phyloP scores from a whole-genome alignment of 768 basidiomycete genomes.

The Phlebiopsis flavidoalba region DNA sequence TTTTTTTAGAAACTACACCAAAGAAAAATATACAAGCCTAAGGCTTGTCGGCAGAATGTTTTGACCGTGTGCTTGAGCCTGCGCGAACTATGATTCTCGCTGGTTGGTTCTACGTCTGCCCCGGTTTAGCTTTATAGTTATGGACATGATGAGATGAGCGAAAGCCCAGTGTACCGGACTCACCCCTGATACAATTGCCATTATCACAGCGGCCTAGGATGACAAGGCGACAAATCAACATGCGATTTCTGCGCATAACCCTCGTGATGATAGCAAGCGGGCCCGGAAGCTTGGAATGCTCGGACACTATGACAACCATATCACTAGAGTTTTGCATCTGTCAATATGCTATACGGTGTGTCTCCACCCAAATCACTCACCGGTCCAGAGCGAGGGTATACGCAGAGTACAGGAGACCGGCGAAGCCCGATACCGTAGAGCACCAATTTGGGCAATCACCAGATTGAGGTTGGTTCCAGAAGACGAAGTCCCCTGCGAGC shows the following conservation, averaged over 20 bases:
- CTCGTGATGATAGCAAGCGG: conserved; percentile 8
- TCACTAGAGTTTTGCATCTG: background rate
- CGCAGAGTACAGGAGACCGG: conserved; percentile 28
- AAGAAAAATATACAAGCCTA: no score
- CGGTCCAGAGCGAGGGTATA: conserved; percentile 31
- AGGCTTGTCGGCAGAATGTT: conserved; percentile 26
- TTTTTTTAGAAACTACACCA: no score
- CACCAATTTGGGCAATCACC: conserved; percentile 23
- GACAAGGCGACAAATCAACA: conserved; percentile 20
- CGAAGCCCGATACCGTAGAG: conserved; percentile 31
- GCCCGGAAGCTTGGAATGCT: background rate
- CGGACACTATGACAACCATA: background rate
- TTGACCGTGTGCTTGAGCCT: conserved; percentile 9
- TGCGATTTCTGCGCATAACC: conserved; percentile 19
- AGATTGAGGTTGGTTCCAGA: conserved; percentile 22
- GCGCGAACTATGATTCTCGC: no score
- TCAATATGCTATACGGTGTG: background rate
- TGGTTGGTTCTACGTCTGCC: no score
- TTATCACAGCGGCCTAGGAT: conserved; percentile 19
- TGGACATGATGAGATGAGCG: background rate
- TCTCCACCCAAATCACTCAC: conserved; percentile 8
- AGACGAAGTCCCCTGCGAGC: conserved; percentile 18
- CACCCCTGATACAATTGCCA: conserved; percentile 25
- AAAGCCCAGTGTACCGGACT: background rate
- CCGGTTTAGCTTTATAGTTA: no score